Evolutionary conservation across 2,329 filamentous ascomycete genomes (phyloP).

Genomic region (Fusarium siculi): DNA sequence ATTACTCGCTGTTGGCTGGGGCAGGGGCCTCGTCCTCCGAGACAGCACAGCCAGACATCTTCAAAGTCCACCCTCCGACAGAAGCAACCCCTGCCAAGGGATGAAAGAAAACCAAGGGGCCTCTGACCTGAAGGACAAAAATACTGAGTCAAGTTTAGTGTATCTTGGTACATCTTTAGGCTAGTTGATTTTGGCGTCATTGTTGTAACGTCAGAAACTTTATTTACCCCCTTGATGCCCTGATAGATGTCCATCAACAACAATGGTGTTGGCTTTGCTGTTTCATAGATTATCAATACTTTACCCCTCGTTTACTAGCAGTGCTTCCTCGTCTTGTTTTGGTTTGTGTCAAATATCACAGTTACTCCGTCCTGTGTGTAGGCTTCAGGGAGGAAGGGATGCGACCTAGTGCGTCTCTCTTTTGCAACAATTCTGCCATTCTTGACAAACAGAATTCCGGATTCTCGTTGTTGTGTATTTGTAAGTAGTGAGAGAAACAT

Average conservation of each 20-base stretch:
- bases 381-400: slow-evolving; percentile 3
- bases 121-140: background rate
- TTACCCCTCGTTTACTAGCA: slow-evolving; percentile 20
- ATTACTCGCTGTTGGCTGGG: slow-evolving; percentile 24
- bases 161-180: too few species aligned
- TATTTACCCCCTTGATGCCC: background rate
- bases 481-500: slow-evolving; percentile 2
- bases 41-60: slow-evolving; percentile 29
- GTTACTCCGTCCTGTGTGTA: background rate
- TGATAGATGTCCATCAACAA: background rate
- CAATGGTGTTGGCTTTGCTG: slow-evolving; percentile 20
- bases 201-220: background rate
- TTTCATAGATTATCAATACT: slow-evolving; percentile 35
- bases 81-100: background rate
- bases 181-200: background rate
- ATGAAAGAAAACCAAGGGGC: background rate
- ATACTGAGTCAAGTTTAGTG: background rate
- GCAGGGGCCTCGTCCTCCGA: slow-evolving; percentile 25
- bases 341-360: background rate
- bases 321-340: slow-evolving; percentile 19
- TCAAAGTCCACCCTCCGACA: slow-evolving; percentile 15
- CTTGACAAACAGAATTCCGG: background rate
- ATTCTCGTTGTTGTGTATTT: background rate
- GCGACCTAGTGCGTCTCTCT: slow-evolving; percentile 2
- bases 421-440: slow-evolving; percentile 1